These are phyloP conservation scores for Hericium rajendrae DNA, from an alignment of 768 basidiomycete genomes.

Conservation along the genomic window DNA sequence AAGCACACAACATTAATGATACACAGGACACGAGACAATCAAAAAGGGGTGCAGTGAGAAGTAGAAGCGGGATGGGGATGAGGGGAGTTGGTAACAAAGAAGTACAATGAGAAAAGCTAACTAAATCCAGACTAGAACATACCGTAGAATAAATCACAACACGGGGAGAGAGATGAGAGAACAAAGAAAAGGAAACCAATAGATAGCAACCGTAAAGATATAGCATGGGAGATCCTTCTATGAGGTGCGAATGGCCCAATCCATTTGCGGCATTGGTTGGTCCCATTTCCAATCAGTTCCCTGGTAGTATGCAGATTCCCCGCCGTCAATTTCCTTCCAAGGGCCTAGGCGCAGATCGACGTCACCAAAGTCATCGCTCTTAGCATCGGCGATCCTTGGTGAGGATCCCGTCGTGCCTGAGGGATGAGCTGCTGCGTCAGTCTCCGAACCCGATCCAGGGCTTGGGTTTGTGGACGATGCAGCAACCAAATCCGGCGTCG, in stretches of 20 bases:
- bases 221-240: constrained; percentile 23
- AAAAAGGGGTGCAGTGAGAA: not conserved
- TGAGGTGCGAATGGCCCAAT: constrained; percentile 67
- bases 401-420: constrained; percentile 26
- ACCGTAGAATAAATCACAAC: not conserved
- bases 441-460: constrained; percentile 60
- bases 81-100: not conserved
- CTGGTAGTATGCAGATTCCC: constrained; percentile 61
- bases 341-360: constrained; percentile 44
- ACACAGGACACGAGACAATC: constrained; percentile 11
- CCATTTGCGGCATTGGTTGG: constrained; percentile 49
- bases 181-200: not conserved
- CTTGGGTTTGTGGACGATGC: constrained; percentile 70
- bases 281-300: constrained; percentile 65
- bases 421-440: constrained; percentile 28
- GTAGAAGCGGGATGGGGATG: constrained; percentile 2
- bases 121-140: not conserved
- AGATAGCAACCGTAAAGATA: constrained; percentile 9
- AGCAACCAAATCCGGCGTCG: constrained; percentile 63
- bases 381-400: constrained; percentile 34
- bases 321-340: constrained; percentile 67
- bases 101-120: not conserved
- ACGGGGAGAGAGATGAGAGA: not conserved
- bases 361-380: constrained; percentile 27
- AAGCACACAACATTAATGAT: constrained; percentile 14